phyloP scores from a whole-genome alignment of 2,329 filamentous ascomycete genomes.

The Orbilia quercus region DNA sequence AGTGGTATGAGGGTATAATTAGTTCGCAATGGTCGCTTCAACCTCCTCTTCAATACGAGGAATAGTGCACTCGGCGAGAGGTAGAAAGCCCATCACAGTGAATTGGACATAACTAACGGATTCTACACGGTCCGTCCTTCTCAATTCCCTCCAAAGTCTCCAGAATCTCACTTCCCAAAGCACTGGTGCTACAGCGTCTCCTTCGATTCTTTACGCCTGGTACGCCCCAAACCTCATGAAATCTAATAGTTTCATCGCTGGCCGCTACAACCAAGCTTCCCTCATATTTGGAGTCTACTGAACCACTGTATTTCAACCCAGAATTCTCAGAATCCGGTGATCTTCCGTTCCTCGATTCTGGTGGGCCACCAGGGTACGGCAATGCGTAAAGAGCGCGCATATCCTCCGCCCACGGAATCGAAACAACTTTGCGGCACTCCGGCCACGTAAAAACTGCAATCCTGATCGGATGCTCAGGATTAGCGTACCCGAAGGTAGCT shows the following conservation, averaged over 20 bases:
- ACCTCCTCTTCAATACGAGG: neutral
- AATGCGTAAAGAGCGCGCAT: conserved; percentile 88
- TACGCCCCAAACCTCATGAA: conserved; percentile 92
- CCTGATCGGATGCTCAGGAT: conserved; percentile 87
- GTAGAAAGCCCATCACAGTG: neutral
- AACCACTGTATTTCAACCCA: conserved; percentile 8
- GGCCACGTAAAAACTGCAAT: conserved; percentile 97
- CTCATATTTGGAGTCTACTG: conserved; percentile 67
- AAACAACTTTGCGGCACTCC: conserved; percentile 83
- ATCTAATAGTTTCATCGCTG: conserved; percentile 91
- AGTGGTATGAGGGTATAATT: no score
- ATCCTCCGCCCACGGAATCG: conserved; percentile 83
- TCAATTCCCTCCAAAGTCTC: conserved; percentile 84
- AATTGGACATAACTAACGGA: conserved; percentile 73
- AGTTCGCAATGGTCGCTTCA: no score
- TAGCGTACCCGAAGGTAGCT: conserved; percentile 91
- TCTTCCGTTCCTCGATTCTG: conserved; percentile 49
- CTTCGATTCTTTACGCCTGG: conserved; percentile 53
- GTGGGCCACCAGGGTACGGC: conserved; percentile 75
- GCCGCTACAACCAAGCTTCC: conserved; percentile 91
- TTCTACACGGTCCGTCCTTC: conserved; percentile 74
- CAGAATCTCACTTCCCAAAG: conserved; percentile 87
- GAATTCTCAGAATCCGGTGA: conserved; percentile 18
- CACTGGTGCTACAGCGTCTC: conserved; percentile 68
- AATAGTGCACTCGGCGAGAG: conserved; percentile 3